Evolutionary conservation across 805 yeast genomes (phyloP).

Genomic region (Yarrowia sp.): DNA sequence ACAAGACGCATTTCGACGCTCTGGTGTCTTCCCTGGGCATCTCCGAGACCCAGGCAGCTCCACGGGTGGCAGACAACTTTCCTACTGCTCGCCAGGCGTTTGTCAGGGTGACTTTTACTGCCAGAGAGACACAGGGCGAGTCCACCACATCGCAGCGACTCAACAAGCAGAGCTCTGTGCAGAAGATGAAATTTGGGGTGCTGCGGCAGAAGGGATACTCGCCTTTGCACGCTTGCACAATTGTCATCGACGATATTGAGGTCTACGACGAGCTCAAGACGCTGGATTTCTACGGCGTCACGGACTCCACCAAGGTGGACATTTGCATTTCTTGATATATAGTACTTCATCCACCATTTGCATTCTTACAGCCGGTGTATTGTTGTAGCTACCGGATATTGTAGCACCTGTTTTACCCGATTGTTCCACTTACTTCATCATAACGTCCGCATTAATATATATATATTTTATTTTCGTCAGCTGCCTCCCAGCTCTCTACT

Average conservation of each 20-base stretch:
- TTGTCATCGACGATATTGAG: constrained; percentile 3
- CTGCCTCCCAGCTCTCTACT: too few relatives aligned
- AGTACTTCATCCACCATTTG: too few relatives aligned
- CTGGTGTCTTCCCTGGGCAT: neutral
- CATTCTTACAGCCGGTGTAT: too few relatives aligned
- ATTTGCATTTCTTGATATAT: neutral
- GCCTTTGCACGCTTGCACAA: neutral
- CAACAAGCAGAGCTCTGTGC: neutral
- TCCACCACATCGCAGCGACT: neutral
- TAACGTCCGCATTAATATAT: too few relatives aligned
- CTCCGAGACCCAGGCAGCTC: neutral
- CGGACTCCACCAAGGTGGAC: neutral
- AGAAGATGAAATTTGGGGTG: constrained; percentile 10
- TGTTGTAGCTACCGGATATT: too few relatives aligned
- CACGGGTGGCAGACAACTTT: neutral
- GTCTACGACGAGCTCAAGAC: constrained; percentile 20
- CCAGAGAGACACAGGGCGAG: neutral
- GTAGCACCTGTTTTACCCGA: too few relatives aligned
- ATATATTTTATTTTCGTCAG: too few relatives aligned
- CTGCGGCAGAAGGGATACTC: neutral
- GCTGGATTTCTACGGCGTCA: constrained; percentile 2
- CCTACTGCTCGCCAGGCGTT: constrained; percentile 4
- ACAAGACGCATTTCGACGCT: neutral
- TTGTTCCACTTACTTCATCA: too few relatives aligned
- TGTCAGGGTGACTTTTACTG: neutral